A percentile compares a stretch with the other conserved stretches of the same genome.
Evolutionary conservation across 2,329 filamentous ascomycete species (phyloP).

Genomic region (Boeremia exigua): DNA sequence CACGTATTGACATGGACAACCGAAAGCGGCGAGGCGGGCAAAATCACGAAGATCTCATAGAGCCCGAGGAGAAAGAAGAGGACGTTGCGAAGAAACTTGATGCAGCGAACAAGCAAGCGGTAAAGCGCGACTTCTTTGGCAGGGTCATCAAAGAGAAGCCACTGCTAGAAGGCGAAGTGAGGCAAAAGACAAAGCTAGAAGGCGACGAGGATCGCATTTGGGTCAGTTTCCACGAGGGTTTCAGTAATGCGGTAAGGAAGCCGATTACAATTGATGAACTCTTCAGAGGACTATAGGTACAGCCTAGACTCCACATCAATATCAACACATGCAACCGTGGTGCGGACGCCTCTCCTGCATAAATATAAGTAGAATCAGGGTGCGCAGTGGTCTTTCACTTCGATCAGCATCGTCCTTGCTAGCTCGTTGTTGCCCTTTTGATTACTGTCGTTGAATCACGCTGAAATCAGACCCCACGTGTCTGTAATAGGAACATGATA

Average conservation of each 20-base stretch:
- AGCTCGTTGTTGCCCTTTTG: too few species aligned
- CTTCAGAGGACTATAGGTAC: constrained; percentile 66
- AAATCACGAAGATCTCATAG: constrained; percentile 24
- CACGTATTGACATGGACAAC: constrained; percentile 68
- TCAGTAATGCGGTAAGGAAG: constrained; percentile 91
- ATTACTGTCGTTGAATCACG: too few species aligned
- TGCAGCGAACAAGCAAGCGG: constrained; percentile 40
- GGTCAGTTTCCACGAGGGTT: constrained; percentile 89
- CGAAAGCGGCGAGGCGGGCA: constrained; percentile 61
- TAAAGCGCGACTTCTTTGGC: constrained; percentile 87
- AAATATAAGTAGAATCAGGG: too few species aligned
- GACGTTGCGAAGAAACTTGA: constrained; percentile 30
- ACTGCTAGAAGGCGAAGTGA: constrained; percentile 50
- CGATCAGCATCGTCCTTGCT: too few species aligned
- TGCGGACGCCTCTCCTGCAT: too few species aligned
- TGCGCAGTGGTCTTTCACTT: too few species aligned
- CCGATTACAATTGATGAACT: constrained; percentile 83
- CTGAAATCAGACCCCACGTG: neutral
- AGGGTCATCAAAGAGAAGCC: constrained; percentile 64
- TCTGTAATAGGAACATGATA: neutral
- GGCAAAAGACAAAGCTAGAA: constrained; percentile 47
- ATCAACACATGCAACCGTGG: too few species aligned
- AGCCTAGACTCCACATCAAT: neutral
- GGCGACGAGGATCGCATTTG: constrained; percentile 70
- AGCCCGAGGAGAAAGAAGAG: constrained; percentile 23